Base-by-base conservation (phyloP, 2,329 filamentous ascomycete species). In the Sarocladium kiliense region DNA sequence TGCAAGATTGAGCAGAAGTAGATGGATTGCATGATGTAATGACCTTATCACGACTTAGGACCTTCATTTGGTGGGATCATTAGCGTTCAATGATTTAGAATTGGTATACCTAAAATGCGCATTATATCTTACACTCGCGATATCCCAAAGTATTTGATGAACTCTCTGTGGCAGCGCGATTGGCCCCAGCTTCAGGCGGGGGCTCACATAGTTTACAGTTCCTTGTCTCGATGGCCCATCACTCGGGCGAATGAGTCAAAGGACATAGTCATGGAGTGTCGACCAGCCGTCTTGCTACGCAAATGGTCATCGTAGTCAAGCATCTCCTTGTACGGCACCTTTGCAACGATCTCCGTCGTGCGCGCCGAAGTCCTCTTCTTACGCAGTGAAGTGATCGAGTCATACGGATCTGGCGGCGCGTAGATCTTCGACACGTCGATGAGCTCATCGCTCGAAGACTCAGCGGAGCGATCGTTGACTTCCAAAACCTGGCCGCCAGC, bases 301-400 rank as follows among this genome's bases (percentile, higher is more conserved):
- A 99, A 72, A 66, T 95, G 89, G 68, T 91, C 90, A 62, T 97
- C 77, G 70, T 97, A 99, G 41, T 93, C 89, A 34, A 97, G 86
- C 90, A 97, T 97, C 71, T 97, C 93, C 72, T 94, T 95, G 63
- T 97, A 77, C 30, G 94, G 94, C 26, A 97, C 93, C 64, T 89
- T 85, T 21, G 92, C 94, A 11, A 87, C 85, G 61, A 99, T 90
- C 51, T 87, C 80, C 56, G 79, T 75, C 73, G 74, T 77, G 45
- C 76, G 73, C 55, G 73, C 71, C 32, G 71, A 73, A 36, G 71
- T 77, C 62, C 75, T 77, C 66, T 77, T 78, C 39, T 76, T 75
- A 42, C 73, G 76, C 63, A 74, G 75, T 67, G 75, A 93, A 25
- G 79, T 78, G 49, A 81, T 72, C 42, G 78, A 77, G 53, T 84